Evolutionary conservation across 2,329 filamentous ascomycete genomes (phyloP), one percentile per base, ranked within the genome.

Genomic region (Arthrobotrys megalospora): DNA sequence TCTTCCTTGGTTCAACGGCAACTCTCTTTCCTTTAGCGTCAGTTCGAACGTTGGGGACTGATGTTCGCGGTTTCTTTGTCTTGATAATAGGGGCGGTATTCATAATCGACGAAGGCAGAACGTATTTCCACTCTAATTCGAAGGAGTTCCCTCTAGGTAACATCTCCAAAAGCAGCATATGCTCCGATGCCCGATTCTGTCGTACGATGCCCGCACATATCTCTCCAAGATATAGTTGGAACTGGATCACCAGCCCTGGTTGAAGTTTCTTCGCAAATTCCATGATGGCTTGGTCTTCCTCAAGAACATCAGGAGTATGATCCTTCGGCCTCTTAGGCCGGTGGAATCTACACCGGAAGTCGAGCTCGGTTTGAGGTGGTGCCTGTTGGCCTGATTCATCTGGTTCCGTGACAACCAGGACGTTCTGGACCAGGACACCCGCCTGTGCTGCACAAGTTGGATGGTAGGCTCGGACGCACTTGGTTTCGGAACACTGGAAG

Each of bases 401-500:
- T 83, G 94, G 95, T 1, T 96, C 92, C 0, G 93, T 92, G 34
- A 97, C 91, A 41, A 93, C 90, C 34, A 93, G 93, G 81, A 93
- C 90, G 83, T 99, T 95, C 45, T 73, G 58, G 60, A 97, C 91
- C 83, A 97, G 92, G 1, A 97, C 94, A 71, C 96, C 96, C 41
- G 94, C 95, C 21, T 95, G 91, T 6, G 94, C 91, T 1, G 96
- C 96, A 83, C 96, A 99, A 0, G 94, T 98, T 14, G 95, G 93
- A 83, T 99, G 96, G 85, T 97, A 99, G 7, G 95, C 92, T 80
- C 96, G 88, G 3, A 93, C 92, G 82, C 96, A 99, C 84, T 97
- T 98, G 86, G 94, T 95, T 81, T 93, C 91, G 0, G 93, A 96
- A 85, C 96, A 99, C 84, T 98, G 95, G 85, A 99, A 96, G 85